Percentiles rank a stretch among this genome's conserved stretches.
Conservation (phyloP, 768 basidiomycete genomes). For the Termitomyces sp. region DNA sequence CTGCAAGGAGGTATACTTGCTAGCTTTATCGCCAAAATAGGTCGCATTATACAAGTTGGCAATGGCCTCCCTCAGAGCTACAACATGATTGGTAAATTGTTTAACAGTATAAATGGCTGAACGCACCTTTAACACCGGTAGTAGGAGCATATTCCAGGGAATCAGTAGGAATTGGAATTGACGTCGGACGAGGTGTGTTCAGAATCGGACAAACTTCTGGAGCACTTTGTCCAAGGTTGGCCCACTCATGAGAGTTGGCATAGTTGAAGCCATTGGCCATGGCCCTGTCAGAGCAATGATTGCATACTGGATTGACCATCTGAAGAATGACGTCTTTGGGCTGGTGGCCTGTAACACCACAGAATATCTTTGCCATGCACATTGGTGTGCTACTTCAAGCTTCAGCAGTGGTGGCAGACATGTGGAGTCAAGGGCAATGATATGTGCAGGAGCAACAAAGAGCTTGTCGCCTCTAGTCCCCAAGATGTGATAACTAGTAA, state of each 20-base stretch:
- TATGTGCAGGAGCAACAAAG: no score
- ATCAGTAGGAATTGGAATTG: slow-evolving; percentile 66
- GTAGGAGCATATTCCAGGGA: slow-evolving; percentile 91
- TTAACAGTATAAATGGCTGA: not conserved
- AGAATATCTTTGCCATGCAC: slow-evolving; percentile 57
- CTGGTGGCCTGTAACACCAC: slow-evolving; percentile 67
- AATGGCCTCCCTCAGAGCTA: slow-evolving; percentile 84
- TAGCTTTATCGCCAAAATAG: slow-evolving; percentile 77
- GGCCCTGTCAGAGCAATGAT: slow-evolving; percentile 85
- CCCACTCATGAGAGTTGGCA: slow-evolving; percentile 76
- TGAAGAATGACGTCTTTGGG: slow-evolving; percentile 65
- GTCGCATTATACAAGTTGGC: slow-evolving; percentile 87
- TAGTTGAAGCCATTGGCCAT: slow-evolving; percentile 93
- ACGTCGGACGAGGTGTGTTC: slow-evolving; percentile 65
- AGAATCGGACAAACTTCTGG: slow-evolving; percentile 88
- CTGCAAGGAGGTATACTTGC: slow-evolving; percentile 77
- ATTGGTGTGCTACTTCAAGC: no score
- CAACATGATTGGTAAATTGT: not conserved
- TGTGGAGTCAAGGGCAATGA: not conserved
- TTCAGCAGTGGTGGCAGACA: no score
- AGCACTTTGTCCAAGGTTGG: slow-evolving; percentile 89
- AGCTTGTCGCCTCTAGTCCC: no score
- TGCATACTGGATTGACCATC: slow-evolving; percentile 65
- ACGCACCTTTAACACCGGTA: slow-evolving; percentile 78
- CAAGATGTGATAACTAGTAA: no score